These are phyloP conservation scores for Alternaria gansuensis DNA, from an alignment of 2,329 filamentous ascomycete species.

Conservation along the genomic window DNA sequence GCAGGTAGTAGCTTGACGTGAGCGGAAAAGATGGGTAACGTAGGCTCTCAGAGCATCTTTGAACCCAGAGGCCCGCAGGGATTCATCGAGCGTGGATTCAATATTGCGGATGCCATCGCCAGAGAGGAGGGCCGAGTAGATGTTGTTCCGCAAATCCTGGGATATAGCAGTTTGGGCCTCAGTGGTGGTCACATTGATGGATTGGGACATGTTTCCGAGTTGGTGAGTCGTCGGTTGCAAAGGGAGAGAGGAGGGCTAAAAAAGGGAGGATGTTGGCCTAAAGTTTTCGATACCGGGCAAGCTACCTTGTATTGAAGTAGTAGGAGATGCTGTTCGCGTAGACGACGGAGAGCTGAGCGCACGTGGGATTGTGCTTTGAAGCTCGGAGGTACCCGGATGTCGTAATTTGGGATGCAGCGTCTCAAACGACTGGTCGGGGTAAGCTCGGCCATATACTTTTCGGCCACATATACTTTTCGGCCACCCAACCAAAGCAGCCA, in stretches of 20 bases:
- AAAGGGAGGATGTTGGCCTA: constrained; percentile 8
- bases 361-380: constrained; percentile 17
- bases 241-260: not conserved
- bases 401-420: constrained; percentile 16
- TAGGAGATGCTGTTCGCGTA: constrained; percentile 21
- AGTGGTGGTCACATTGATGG: constrained; percentile 44
- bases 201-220: constrained; percentile 14
- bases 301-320: constrained; percentile 19
- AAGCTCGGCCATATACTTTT: too few species aligned
- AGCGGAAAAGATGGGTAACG: constrained; percentile 65
- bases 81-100: constrained; percentile 63
- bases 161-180: constrained; percentile 56
- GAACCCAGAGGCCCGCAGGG: constrained; percentile 67
- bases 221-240: not conserved
- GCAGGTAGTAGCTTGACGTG: constrained; percentile 65
- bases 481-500: too few species aligned
- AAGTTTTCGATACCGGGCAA: constrained; percentile 14
- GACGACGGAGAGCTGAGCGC: constrained; percentile 13
- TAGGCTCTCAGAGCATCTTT: constrained; percentile 64
- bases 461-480: too few species aligned
- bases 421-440: constrained; percentile 18
- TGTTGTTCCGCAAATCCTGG: constrained; percentile 51
- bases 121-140: constrained; percentile 59
- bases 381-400: constrained; percentile 14
- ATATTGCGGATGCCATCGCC: constrained; percentile 64